Evolutionary conservation across 192 early-diverging fungal genomes (phyloP), one percentile per base, ranked within the genome.

Genomic region (Entomortierella chlamydospora): DNA sequence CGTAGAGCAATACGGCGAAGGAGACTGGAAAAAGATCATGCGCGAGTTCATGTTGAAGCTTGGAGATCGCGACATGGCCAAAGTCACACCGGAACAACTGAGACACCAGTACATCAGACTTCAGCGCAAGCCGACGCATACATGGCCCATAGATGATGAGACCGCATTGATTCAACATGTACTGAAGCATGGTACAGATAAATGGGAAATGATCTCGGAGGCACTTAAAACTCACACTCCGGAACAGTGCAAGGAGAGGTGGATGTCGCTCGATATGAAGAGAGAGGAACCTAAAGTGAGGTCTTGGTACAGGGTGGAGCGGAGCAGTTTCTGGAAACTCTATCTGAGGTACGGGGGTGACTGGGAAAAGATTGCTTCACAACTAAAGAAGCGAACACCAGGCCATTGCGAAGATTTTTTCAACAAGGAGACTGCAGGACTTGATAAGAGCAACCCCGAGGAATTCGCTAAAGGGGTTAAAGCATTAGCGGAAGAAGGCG

Each of bases 21-120:
- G 60, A 20, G 63, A 79, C 34, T 79, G 76, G 76, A 79, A 70
- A 26, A 25, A 43, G 41, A 47, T 70, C 30, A 29, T 79, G 50
- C 61, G 68, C 0, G 76, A 57, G 7, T 79, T 79, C 31, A 79
- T 79, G 76, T 55, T 53, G n/a, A 37, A 61, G 18, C n/a, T 79
- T n/a, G 76, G 76, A 51, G 68, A 55, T 28, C 51, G 61, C 1
- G 68, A 70, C 28, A 79, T 79, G 76, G 68, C 76, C 57, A 79
- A 79, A 42, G 63, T 79, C 10, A 66, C 76, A 22, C 51, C 76
- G 1, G 61, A 70, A 34, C 76, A 79, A 41, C 20, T 79, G 41
- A 31, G 62, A 13, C 68, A 79, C 43, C 67, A 70, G 42, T 79
- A 79, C 37, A 53, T 58, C 30, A 7, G 51, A 0, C 53, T 79